Evolutionary conservation across 2,329 filamentous ascomycete genomes (phyloP).

Genomic region (Sporothrix mexicana): DNA sequence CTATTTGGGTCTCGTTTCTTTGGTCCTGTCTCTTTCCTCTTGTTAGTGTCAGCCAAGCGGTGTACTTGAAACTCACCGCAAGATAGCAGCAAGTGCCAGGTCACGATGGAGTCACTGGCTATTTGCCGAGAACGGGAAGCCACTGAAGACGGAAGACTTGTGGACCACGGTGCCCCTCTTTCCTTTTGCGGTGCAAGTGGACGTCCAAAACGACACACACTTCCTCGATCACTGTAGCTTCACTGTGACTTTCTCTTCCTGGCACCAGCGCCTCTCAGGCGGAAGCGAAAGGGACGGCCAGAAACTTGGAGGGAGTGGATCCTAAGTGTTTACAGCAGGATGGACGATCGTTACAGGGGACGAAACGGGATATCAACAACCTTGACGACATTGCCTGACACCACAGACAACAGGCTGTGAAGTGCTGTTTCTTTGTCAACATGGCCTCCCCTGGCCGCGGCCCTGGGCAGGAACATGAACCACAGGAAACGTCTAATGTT

Average conservation of each 20-base stretch:
- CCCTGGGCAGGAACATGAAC: slow-evolving; percentile 25
- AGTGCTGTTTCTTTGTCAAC: neutral
- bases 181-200: slow-evolving; percentile 18
- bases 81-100: neutral
- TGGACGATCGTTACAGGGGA: slow-evolving; percentile 5
- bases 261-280: neutral
- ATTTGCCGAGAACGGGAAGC: slow-evolving; percentile 12
- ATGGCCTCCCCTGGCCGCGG: slow-evolving; percentile 15
- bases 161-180: slow-evolving; percentile 13
- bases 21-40: neutral
- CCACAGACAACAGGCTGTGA: slow-evolving; percentile 2
- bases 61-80: slow-evolving; percentile 26
- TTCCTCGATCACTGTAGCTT: neutral
- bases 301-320: neutral
- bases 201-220: neutral
- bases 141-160: no score
- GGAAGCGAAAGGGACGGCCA: slow-evolving; percentile 4
- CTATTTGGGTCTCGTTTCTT: neutral
- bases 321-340: neutral
- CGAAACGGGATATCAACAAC: slow-evolving; percentile 14
- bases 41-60: slow-evolving; percentile 21
- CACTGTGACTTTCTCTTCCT: neutral
- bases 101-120: slow-evolving; percentile 25
- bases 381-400: neutral
- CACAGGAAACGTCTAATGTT: neutral